phyloP scores from a whole-genome alignment of 805 yeast species.

The Lachancea quebecensis region DNA sequence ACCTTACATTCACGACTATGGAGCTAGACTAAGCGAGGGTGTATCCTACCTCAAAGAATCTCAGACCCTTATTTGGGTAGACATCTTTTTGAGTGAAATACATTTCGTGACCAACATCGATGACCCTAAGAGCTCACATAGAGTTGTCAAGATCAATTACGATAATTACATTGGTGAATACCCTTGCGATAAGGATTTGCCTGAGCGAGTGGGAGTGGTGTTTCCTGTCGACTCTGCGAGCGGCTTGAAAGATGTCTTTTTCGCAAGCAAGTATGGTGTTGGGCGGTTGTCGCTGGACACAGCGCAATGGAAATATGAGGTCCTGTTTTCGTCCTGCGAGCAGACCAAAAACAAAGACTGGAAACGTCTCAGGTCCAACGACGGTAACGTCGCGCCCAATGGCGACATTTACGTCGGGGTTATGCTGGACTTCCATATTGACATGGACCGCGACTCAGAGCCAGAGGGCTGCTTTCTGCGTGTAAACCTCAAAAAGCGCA shows the following conservation, averaged over 20 bases:
- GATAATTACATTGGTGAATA: constrained; percentile 34
- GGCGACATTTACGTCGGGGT: constrained; percentile 75
- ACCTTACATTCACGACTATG: constrained; percentile 17
- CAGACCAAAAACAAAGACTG: constrained; percentile 28
- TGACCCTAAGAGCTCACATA: constrained; percentile 20
- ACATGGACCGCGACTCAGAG: constrained; percentile 25
- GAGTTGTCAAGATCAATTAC: constrained; percentile 28
- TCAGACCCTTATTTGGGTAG: constrained; percentile 41
- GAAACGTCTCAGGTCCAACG: constrained; percentile 57
- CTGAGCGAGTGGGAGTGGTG: constrained; percentile 60
- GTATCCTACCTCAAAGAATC: constrained; percentile 53
- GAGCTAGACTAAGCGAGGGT: constrained; percentile 53
- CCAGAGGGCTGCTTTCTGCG: constrained; percentile 50
- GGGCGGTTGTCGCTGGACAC: constrained; percentile 44
- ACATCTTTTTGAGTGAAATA: constrained; percentile 34
- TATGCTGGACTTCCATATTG: constrained; percentile 53
- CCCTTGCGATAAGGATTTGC: constrained; percentile 9
- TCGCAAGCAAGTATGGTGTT: constrained; percentile 62
- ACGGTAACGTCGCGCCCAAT: constrained; percentile 70
- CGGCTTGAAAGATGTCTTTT: constrained; percentile 42
- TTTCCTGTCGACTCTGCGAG: constrained; percentile 44
- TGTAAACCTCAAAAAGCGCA: constrained; percentile 30
- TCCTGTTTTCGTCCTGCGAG: constrained; percentile 31
- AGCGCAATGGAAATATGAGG: constrained; percentile 32
- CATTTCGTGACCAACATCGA: constrained; percentile 26